A percentile compares a stretch with the other conserved stretches of the same genome.
These are phyloP conservation scores for Ceriops zippeliana DNA, from an alignment of 345 rosid species.

Conservation along the genomic window DNA sequence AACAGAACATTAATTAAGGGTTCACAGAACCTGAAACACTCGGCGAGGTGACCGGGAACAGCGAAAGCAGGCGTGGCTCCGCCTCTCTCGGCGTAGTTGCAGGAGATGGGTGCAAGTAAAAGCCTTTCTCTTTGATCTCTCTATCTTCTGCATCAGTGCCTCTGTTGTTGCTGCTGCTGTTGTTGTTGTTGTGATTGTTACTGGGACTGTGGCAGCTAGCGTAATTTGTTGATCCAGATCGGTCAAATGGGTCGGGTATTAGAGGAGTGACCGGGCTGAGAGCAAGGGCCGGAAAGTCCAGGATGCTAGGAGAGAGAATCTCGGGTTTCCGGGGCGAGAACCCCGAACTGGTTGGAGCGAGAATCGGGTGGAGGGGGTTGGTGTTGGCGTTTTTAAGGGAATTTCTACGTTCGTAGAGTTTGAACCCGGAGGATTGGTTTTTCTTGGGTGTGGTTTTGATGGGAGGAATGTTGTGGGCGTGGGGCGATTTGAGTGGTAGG, in stretches of 20 bases:
- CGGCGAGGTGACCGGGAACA: slow-evolving; percentile 84
- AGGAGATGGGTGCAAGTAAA: slow-evolving; percentile 88
- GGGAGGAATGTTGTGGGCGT: slow-evolving; percentile 60
- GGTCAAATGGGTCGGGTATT: slow-evolving; percentile 82
- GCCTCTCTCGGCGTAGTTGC: slow-evolving; percentile 71
- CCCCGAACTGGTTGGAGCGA: slow-evolving; percentile 43
- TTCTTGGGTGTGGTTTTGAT: slow-evolving; percentile 76
- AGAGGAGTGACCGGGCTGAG: slow-evolving; percentile 94
- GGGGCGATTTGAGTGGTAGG: slow-evolving; percentile 38
- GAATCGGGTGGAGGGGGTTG: slow-evolving; percentile 64
- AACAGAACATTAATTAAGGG: slow-evolving; percentile 16
- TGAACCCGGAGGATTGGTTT: slow-evolving; percentile 68
- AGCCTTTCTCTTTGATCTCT: slow-evolving; percentile 84
- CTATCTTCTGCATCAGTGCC: slow-evolving; percentile 58
- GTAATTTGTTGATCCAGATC: slow-evolving; percentile 47
- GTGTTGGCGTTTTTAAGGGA: slow-evolving; percentile 82
- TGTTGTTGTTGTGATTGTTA: slow-evolving; percentile 1
- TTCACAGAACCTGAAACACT: slow-evolving; percentile 67
- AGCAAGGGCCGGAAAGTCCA: slow-evolving; percentile 77
- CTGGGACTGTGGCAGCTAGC: slow-evolving; percentile 17
- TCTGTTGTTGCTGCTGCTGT: background rate
- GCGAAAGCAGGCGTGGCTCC: slow-evolving; percentile 80
- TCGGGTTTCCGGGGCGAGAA: slow-evolving; percentile 72
- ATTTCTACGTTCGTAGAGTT: slow-evolving; percentile 89
- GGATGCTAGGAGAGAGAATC: slow-evolving; percentile 87